These are phyloP conservation scores for Fusarium musae DNA, from an alignment of 2,329 filamentous ascomycete species.

Conservation along the genomic window DNA sequence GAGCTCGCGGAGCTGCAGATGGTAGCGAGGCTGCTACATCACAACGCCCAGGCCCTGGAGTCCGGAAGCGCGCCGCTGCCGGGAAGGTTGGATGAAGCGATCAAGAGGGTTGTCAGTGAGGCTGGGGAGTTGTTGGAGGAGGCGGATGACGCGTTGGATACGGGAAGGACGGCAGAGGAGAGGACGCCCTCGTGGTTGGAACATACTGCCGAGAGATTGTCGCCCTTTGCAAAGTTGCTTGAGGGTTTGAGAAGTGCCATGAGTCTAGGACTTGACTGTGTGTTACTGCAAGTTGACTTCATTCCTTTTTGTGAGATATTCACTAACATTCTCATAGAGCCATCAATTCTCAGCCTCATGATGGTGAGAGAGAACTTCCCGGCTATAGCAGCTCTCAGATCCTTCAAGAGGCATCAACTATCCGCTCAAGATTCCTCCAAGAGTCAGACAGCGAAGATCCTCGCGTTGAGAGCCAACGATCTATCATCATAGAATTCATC, in stretches of 20 bases:
- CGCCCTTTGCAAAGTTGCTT: conserved; percentile 29
- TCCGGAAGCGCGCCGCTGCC: conserved; percentile 20
- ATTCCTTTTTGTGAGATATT: neutral
- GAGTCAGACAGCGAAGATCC: conserved; percentile 36
- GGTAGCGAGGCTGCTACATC: conserved; percentile 40
- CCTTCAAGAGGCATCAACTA: conserved; percentile 35
- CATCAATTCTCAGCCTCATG: conserved; percentile 39
- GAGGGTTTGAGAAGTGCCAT: conserved; percentile 39
- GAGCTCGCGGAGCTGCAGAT: conserved; percentile 45
- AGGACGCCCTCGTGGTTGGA: conserved; percentile 35
- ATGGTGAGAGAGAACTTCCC: conserved; percentile 36
- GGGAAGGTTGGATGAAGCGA: conserved; percentile 17
- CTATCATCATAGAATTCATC: conserved; percentile 35
- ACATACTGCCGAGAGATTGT: conserved; percentile 39
- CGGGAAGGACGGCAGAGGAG: conserved; percentile 20
- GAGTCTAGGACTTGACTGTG: conserved; percentile 39
- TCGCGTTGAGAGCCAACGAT: conserved; percentile 32
- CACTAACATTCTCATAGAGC: conserved; percentile 26
- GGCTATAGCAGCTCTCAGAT: conserved; percentile 45
- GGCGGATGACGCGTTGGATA: conserved; percentile 36
- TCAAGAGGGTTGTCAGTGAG: conserved; percentile 33
- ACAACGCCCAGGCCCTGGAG: conserved; percentile 38
- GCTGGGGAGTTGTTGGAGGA: conserved; percentile 36
- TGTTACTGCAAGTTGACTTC: conserved; percentile 31
- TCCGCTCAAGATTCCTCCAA: conserved; percentile 32